Evolutionary conservation across 2,329 filamentous ascomycete genomes (phyloP), one percentile per base, ranked within the genome.

Genomic region (Verticillium nonalfalfae): DNA sequence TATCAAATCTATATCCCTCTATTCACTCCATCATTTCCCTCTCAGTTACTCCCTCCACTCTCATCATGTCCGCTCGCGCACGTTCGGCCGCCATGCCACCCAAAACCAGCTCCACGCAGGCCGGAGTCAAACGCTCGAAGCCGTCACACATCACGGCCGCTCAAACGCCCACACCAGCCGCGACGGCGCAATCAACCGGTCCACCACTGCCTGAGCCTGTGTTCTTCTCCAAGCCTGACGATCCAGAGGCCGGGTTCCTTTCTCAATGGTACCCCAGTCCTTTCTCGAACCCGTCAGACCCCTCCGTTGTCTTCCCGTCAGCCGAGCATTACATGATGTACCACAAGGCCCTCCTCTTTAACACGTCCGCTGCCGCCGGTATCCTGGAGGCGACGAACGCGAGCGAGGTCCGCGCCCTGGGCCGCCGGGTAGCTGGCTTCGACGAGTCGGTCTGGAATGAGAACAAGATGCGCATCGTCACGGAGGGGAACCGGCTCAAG

Each of bases 221-320:
- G 15, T 83, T 75, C 70, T 83, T 83, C 68, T 83, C 77, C 78
- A 72, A 74, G 31, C 78, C 79, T 55, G 76, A 75, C 15, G 77
- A 84, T 61, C 65, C 72, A 1, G 69, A 73, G 2, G 75, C 80
- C 36, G 85, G 84, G 40, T 87, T 79, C 72, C 76, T 89, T 14
- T 85, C 81, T 0, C 86, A 90, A 72, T 89, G 85, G 85, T 86
- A 84, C 68, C 78, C 74, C 59, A 78, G 74, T 31, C 72, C 78
- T 3, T 89, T 88, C 68, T 40, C 75, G 77, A 58, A 73, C 75
- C 7, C 75, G 7, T 62, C 69, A 2, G 71, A 73, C 57, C 66
- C 69, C 4, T 66, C 66, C 5, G 73, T 73, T 40, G 71, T 76
- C 11, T 85, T 81, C 67, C 70, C 71, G 18, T 81, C 80, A 2